Conservation (phyloP, 345 rosid species). For the Gossypium ekmanianum region DNA sequence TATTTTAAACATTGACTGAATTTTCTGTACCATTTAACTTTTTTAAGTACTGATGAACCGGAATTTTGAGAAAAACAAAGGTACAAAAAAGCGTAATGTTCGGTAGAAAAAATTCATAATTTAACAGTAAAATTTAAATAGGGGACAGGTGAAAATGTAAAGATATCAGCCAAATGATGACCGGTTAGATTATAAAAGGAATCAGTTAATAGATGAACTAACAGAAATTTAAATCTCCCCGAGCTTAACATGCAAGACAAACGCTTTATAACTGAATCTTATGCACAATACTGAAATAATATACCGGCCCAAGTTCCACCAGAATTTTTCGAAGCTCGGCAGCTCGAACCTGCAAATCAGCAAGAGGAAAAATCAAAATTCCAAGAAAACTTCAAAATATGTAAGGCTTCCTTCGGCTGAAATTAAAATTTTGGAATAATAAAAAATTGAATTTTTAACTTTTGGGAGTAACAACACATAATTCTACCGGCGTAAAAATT, state of each 20-base stretch:
- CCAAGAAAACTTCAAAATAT: not conserved
- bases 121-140: not conserved
- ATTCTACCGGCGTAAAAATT: not conserved
- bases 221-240: not conserved
- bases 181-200: not conserved
- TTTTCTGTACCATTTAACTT: not conserved
- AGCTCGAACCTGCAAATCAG: constrained; percentile 68
- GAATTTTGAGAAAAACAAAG: not conserved
- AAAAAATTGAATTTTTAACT: not conserved
- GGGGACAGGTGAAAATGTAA: not conserved
- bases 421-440: not conserved
- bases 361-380: not conserved
- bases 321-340: constrained; percentile 77
- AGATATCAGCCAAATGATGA: not conserved
- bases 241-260: not conserved
- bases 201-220: not conserved
- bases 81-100: not conserved
- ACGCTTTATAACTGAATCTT: not conserved
- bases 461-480: not conserved
- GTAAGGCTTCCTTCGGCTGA: not conserved
- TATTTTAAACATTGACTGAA: not conserved
- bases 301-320: constrained; percentile 88
- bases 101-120: not conserved
- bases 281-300: not conserved
- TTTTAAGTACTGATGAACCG: not conserved